Evolutionary conservation across 2,329 filamentous ascomycete species (phyloP).

Genomic region (Fusarium nodosum): DNA sequence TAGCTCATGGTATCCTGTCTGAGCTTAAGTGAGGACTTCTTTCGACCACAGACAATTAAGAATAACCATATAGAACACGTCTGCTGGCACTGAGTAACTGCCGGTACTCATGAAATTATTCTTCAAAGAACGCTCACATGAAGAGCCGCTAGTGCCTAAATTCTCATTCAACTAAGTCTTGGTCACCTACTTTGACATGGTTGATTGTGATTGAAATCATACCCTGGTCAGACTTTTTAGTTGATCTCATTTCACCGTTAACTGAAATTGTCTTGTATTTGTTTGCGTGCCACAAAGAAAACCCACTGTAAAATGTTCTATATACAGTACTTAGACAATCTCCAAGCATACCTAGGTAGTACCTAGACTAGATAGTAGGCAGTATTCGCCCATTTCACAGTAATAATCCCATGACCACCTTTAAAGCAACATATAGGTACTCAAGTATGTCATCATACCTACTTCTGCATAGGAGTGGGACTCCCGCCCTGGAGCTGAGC

Average conservation of each 20-base stretch:
- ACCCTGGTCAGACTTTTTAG: neutral
- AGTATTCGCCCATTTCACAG: neutral
- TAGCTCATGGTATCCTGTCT: neutral
- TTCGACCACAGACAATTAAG: neutral
- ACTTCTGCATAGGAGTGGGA: slow-evolving; percentile 35
- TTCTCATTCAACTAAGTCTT: neutral
- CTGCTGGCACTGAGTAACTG: neutral
- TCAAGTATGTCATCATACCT: neutral
- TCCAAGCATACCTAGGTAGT: neutral
- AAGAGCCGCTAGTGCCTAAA: neutral
- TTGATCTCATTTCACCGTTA: neutral
- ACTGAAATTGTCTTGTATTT: neutral
- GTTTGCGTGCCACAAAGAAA: neutral
- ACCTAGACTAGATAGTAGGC: too few relatives aligned
- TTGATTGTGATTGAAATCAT: neutral
- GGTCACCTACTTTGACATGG: neutral
- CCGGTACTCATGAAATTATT: neutral
- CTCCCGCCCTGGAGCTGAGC: slow-evolving; percentile 32
- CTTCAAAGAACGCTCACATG: neutral
- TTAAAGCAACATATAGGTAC: neutral
- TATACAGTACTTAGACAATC: neutral
- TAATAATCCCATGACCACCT: neutral
- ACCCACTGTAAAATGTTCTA: neutral
- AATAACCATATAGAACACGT: neutral
- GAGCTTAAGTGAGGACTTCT: neutral